These are phyloP conservation scores for Gossypium thurberi DNA, from an alignment of 345 rosid species.

Conservation along the genomic window DNA sequence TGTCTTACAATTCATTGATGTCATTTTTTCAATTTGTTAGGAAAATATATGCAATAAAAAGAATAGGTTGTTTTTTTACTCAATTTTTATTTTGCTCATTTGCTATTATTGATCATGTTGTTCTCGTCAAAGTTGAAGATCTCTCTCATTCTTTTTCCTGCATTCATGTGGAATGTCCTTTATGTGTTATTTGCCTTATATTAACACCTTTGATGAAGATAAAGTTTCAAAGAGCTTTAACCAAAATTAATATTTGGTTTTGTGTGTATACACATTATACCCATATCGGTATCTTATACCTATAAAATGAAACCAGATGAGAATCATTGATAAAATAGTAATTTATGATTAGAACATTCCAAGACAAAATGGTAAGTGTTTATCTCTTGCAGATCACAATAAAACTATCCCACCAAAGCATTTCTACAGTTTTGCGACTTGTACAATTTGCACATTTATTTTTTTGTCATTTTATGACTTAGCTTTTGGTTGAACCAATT, in stretches of 20 bases:
- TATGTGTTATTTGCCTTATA: not conserved
- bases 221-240: not conserved
- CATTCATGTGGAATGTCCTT: not conserved
- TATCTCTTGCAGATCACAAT: not conserved
- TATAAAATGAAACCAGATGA: not conserved
- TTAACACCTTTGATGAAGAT: not conserved
- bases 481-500: not conserved
- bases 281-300: not conserved
- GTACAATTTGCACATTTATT: not conserved
- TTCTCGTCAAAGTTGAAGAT: not conserved
- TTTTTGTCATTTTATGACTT: not conserved
- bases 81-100: constrained; percentile 9
- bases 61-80: constrained; percentile 1
- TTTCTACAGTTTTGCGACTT: not conserved
- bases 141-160: not conserved
- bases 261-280: not conserved
- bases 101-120: not conserved
- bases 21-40: constrained; percentile 14
- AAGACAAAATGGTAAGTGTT: not conserved
- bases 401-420: not conserved
- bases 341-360: not conserved
- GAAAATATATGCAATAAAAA: not conserved
- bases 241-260: not conserved
- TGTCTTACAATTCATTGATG: constrained; percentile 12
- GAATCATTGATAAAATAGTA: not conserved